Percentiles rank a stretch among this genome's conserved stretches.
Conservation (phyloP, 495 filamentous ascomycete species). For the Aspergillus asperescens region DNA sequence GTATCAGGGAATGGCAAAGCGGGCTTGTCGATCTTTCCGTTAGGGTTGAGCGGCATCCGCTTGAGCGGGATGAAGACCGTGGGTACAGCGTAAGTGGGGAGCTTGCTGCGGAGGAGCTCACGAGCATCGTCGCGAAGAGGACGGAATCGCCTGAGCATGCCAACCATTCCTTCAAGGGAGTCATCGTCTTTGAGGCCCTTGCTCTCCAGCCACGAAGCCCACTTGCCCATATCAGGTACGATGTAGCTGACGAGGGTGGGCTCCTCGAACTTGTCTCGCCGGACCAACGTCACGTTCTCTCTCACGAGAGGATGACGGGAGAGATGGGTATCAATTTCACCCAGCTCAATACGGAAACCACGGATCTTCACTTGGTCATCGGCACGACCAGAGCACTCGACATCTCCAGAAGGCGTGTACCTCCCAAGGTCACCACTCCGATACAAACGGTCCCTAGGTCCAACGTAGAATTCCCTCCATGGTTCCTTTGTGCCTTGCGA, state of each 20-base stretch:
- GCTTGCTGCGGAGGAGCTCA: conserved; percentile 65
- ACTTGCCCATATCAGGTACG: conserved; percentile 73
- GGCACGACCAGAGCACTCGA: conserved; percentile 70
- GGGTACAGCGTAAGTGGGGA: conserved; percentile 80
- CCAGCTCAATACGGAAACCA: conserved; percentile 91
- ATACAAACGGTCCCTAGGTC: conserved; percentile 83
- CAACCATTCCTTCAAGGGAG: conserved; percentile 51
- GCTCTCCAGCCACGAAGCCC: conserved; percentile 60
- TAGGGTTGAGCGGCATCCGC: conserved; percentile 84
- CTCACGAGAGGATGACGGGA: conserved; percentile 71
- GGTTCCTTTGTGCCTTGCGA: conserved; percentile 38
- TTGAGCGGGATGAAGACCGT: conserved; percentile 72
- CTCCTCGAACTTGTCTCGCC: conserved; percentile 87
- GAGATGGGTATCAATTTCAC: conserved; percentile 86
- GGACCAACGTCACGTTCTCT: conserved; percentile 82
- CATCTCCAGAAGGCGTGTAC: conserved; percentile 67
- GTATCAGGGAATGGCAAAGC: conserved; percentile 87
- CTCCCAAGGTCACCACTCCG: conserved; percentile 75
- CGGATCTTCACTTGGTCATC: conserved; percentile 95
- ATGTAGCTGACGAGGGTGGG: conserved; percentile 86
- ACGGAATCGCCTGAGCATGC: conserved; percentile 57
- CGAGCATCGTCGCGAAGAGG: conserved; percentile 68
- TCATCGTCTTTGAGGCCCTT: conserved; percentile 48
- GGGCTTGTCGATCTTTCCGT: conserved; percentile 90
- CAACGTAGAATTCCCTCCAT: conserved; percentile 77